Percentiles rank a stretch among this genome's conserved stretches.
Evolutionary conservation across 768 basidiomycete genomes (phyloP).

Genomic region (Mycena kentingensis): DNA sequence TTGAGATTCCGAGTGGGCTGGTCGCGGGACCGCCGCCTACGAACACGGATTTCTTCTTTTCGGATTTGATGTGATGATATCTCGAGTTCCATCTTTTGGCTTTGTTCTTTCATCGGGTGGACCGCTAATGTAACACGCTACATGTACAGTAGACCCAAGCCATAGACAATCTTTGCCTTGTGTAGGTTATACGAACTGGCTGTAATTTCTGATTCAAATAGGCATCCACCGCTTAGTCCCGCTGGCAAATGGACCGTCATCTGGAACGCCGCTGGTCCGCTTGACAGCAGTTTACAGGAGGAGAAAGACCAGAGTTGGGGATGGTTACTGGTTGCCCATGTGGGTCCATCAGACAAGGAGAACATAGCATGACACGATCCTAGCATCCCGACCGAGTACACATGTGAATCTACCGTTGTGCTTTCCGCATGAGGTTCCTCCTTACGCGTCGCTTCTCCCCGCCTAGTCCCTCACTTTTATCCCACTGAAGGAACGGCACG

Average conservation of each 20-base stretch:
- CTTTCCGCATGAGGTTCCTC: slow-evolving; percentile 85
- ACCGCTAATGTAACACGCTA: slow-evolving; percentile 15
- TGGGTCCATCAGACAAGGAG: no score
- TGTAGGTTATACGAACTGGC: slow-evolving; percentile 9
- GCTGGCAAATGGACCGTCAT: no score
- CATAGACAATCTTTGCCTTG: slow-evolving; percentile 9
- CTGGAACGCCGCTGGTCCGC: no score
- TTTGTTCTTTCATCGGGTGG: background rate
- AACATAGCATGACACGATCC: no score
- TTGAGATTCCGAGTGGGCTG: slow-evolving; percentile 84
- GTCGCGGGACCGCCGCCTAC: slow-evolving; percentile 76
- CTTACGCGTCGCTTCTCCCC: slow-evolving; percentile 72
- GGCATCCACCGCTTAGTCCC: no score
- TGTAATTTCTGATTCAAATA: slow-evolving; percentile 12
- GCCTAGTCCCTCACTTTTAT: slow-evolving; percentile 69
- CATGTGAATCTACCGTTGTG: slow-evolving; percentile 54
- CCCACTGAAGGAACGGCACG: slow-evolving; percentile 80
- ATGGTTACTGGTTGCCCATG: no score
- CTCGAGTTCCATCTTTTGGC: background rate
- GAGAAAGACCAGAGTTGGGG: no score
- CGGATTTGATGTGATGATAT: slow-evolving; percentile 56
- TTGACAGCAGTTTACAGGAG: no score
- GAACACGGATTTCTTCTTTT: slow-evolving; percentile 85
- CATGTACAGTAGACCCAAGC: slow-evolving; percentile 8
- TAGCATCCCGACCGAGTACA: no score